These are phyloP conservation scores for Diplocarpon rosae DNA, from an alignment of 2,329 filamentous ascomycete species.

Conservation along the genomic window DNA sequence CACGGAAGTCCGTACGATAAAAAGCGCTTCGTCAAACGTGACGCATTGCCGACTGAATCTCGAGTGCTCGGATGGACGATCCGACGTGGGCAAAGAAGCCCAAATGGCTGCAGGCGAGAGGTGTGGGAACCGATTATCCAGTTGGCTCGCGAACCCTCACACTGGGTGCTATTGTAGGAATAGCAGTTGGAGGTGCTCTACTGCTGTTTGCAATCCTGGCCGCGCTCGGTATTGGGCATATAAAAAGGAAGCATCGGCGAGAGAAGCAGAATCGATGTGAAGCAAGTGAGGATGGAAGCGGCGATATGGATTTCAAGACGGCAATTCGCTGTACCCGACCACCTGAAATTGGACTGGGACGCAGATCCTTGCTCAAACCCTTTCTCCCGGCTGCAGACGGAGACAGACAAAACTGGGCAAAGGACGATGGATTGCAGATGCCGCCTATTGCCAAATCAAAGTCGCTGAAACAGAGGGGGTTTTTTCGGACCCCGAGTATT, in stretches of 20 bases:
- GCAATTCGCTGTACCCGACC: constrained; percentile 9
- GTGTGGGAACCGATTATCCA: constrained; percentile 1
- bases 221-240: constrained; percentile 2
- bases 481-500: constrained; percentile 14
- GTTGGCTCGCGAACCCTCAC: constrained; percentile 9
- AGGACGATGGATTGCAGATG: constrained; percentile 3
- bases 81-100: no score
- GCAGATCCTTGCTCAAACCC: constrained; percentile 7
- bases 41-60: not conserved
- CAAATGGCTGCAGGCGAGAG: not conserved
- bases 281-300: constrained; percentile 2
- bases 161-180: constrained; percentile 12
- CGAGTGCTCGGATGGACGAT: not conserved
- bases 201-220: constrained; percentile 7
- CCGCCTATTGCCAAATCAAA: constrained; percentile 11
- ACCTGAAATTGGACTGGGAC: constrained; percentile 2
- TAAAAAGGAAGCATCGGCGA: constrained; percentile 11
- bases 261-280: constrained; percentile 2
- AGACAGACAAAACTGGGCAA: constrained; percentile 3
- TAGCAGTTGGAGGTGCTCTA: constrained; percentile 12
- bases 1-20: not conserved
- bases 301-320: constrained; percentile 20
- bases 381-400: constrained; percentile 6
- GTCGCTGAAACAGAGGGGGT: constrained; percentile 6
- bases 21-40: no score